Evolutionary conservation across 208 protist species (phyloP).

Genomic region (Wallacemonas rigidus): DNA sequence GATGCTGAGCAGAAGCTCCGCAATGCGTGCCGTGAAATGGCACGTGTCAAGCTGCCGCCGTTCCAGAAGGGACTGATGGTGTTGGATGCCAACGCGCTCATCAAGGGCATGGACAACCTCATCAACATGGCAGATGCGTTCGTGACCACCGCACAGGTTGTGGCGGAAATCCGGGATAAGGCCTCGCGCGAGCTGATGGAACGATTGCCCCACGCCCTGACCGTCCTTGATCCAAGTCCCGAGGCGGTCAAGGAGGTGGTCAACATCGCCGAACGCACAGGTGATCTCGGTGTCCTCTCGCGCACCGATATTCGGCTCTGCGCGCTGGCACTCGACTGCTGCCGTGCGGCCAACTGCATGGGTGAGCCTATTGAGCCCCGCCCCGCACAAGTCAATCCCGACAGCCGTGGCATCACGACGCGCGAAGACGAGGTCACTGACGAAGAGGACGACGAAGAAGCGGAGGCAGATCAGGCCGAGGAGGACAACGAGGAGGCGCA

Average conservation of each 20-base stretch:
- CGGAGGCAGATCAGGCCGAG: conserved; percentile 35
- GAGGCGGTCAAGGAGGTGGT: conserved; percentile 66
- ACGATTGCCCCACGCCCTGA: conserved; percentile 62
- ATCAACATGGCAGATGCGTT: conserved; percentile 66
- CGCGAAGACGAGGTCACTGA: conserved; percentile 21
- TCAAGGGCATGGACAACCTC: conserved; percentile 84
- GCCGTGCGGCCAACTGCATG: conserved; percentile 42
- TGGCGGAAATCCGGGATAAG: conserved; percentile 80
- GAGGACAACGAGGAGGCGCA: conserved; percentile 21
- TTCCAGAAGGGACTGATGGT: conserved; percentile 77
- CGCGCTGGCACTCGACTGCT: conserved; percentile 85
- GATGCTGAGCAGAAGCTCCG: conserved; percentile 29
- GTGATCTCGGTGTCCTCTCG: conserved; percentile 90
- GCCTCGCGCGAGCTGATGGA: conserved; percentile 71
- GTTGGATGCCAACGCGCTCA: conserved; percentile 88
- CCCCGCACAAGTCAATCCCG: conserved; percentile 57
- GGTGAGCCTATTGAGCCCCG: conserved; percentile 56
- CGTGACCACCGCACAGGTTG: conserved; percentile 86
- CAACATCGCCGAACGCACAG: conserved; percentile 79
- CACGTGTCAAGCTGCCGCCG: conserved; percentile 41
- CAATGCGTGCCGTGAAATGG: conserved; percentile 36
- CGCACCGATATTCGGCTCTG: conserved; percentile 90
- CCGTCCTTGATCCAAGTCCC: conserved; percentile 67
- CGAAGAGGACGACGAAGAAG: conserved; percentile 32
- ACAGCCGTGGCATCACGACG: conserved; percentile 13